phyloP scores from a whole-genome alignment of 2,329 filamentous ascomycete genomes.

The Botryotinia calthae region DNA sequence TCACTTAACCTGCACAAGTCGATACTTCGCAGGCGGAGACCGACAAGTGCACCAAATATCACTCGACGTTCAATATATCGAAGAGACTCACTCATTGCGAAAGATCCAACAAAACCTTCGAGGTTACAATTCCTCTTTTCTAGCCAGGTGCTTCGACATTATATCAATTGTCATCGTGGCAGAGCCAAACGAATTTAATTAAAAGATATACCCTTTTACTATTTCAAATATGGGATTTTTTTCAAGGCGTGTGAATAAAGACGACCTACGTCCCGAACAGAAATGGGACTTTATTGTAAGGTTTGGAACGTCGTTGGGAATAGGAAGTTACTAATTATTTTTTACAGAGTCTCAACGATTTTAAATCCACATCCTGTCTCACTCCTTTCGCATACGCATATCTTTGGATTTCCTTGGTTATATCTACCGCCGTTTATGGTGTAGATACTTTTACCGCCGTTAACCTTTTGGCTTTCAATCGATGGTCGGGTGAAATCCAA shows the following conservation, averaged over 20 bases:
- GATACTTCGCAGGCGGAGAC: slow-evolving; percentile 51
- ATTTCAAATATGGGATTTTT: slow-evolving; percentile 59
- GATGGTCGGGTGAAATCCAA: slow-evolving; percentile 81
- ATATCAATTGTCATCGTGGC: slow-evolving; percentile 25
- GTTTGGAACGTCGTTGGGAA: slow-evolving; percentile 24
- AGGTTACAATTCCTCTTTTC: slow-evolving; percentile 18
- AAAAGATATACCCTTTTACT: neutral
- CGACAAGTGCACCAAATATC: slow-evolving; percentile 44
- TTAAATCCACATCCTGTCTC: slow-evolving; percentile 77
- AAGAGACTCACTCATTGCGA: slow-evolving; percentile 22
- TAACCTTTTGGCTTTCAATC: slow-evolving; percentile 84
- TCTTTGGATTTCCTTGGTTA: slow-evolving; percentile 74
- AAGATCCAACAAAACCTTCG: slow-evolving; percentile 22
- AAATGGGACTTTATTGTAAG: slow-evolving; percentile 92
- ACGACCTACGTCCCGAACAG: slow-evolving; percentile 73
- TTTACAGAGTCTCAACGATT: slow-evolving; percentile 64
- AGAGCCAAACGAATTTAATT: slow-evolving; percentile 27
- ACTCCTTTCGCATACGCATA: slow-evolving; percentile 78
- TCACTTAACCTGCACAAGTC: slow-evolving; percentile 39
- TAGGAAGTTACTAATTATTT: slow-evolving; percentile 19
- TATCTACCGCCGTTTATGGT: slow-evolving; percentile 80
- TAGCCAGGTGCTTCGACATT: slow-evolving; percentile 27
- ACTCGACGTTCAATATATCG: slow-evolving; percentile 33
- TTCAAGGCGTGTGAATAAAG: slow-evolving; percentile 59
- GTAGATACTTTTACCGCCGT: slow-evolving; percentile 93